Conservation (phyloP, 2,329 filamentous ascomycete species). For the Aspergillus felis region DNA sequence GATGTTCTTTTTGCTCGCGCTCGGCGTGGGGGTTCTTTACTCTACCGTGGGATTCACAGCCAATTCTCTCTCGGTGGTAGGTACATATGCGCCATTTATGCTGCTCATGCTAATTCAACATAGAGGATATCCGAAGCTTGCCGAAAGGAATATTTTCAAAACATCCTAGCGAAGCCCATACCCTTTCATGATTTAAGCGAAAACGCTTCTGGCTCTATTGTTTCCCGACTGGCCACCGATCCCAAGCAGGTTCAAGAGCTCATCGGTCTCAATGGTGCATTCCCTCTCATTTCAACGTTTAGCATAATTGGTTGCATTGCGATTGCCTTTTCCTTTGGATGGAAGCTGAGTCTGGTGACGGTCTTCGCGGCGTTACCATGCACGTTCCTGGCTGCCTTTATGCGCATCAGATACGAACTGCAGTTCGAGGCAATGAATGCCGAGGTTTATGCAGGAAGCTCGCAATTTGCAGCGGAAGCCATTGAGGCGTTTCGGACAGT, state of each 20-base stretch:
- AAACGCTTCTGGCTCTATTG: conserved; percentile 48
- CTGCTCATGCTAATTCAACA: conserved; percentile 10
- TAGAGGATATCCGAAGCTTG: conserved; percentile 35
- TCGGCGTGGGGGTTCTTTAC: conserved; percentile 45
- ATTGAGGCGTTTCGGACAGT: conserved; percentile 73
- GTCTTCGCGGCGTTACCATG: conserved; percentile 56
- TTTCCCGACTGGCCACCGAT: conserved; percentile 46
- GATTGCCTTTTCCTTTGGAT: conserved; percentile 68
- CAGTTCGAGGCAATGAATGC: conserved; percentile 67
- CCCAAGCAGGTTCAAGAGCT: conserved; percentile 50
- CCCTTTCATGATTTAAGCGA: conserved; percentile 43
- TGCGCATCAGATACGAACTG: conserved; percentile 60
- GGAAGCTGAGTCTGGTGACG: conserved; percentile 70
- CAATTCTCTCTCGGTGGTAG: conserved; percentile 44
- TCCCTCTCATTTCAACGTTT: conserved; percentile 61
- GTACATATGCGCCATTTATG: conserved; percentile 5
- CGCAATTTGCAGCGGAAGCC: conserved; percentile 70
- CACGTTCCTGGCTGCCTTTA: conserved; percentile 47
- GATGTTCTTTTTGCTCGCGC: conserved; percentile 54
- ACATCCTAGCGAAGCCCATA: conserved; percentile 42
- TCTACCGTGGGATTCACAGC: conserved; percentile 43
- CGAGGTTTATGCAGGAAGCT: conserved; percentile 65
- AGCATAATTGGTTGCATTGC: conserved; percentile 61
- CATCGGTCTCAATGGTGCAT: conserved; percentile 43
- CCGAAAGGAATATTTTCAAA: conserved; percentile 45